Evolutionary conservation across 78 protist species (phyloP).

Genomic region (Thecamonas trahens): DNA sequence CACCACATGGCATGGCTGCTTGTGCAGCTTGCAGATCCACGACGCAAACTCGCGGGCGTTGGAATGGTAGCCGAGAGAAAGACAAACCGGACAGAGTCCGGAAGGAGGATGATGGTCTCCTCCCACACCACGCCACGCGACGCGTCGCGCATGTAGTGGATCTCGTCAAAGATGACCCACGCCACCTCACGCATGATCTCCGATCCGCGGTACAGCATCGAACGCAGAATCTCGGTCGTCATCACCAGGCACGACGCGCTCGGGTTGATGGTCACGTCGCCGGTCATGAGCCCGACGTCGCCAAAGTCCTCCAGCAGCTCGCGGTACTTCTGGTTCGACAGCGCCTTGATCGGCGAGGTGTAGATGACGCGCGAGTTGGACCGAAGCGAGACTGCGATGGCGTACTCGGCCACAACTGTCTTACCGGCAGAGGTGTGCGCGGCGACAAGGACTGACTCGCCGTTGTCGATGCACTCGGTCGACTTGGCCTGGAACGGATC

Average conservation of each 20-base stretch:
- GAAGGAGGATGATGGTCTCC: slow-evolving; percentile 87
- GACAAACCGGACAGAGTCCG: slow-evolving; percentile 66
- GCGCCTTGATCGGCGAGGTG: slow-evolving; percentile 96
- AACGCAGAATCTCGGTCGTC: slow-evolving; percentile 92
- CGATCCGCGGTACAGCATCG: slow-evolving; percentile 82
- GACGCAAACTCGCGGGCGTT: slow-evolving; percentile 84
- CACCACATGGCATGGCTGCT: slow-evolving; percentile 52
- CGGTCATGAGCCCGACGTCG: slow-evolving; percentile 86
- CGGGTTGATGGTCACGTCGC: slow-evolving; percentile 83
- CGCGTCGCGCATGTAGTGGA: slow-evolving; percentile 61
- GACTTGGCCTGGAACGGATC: slow-evolving; percentile 91
- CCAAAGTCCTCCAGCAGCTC: slow-evolving; percentile 37
- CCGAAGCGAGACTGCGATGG: slow-evolving; percentile 67
- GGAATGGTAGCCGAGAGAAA: slow-evolving; percentile 92
- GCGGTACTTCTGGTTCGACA: slow-evolving; percentile 84
- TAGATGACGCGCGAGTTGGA: slow-evolving; percentile 67
- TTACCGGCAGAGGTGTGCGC: slow-evolving; percentile 98
- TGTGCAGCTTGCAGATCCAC: slow-evolving; percentile 68
- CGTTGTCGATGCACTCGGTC: slow-evolving; percentile 68
- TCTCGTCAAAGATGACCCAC: slow-evolving; percentile 94
- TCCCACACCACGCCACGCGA: slow-evolving; percentile 97
- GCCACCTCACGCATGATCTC: slow-evolving; percentile 81
- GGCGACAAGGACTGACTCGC: slow-evolving; percentile 82
- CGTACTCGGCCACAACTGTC: slow-evolving; percentile 93
- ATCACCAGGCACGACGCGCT: slow-evolving; percentile 86